Percentiles rank a stretch among this genome's conserved stretches.
Conservation (phyloP, 164 flowering plant genomes). For the Echeveria elegans region DNA sequence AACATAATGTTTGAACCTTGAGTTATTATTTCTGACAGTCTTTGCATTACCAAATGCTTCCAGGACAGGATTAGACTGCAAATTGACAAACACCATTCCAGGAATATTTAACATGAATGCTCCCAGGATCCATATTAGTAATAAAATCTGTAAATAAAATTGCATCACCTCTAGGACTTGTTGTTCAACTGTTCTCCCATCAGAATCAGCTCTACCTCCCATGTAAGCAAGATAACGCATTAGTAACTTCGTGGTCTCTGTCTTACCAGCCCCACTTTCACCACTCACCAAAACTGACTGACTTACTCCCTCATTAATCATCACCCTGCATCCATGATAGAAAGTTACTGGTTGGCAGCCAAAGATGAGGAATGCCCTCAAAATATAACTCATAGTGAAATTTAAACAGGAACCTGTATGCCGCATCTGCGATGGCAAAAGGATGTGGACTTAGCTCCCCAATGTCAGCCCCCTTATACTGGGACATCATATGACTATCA, state of each 20-base stretch:
- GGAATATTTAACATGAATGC: background rate
- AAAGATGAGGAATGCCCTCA: background rate
- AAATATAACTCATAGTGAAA: background rate
- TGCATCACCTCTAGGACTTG: conserved; percentile 68
- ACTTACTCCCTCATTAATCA: conserved; percentile 59
- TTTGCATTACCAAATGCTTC: conserved; percentile 92
- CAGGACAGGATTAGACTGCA: conserved; percentile 79
- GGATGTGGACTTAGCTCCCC: conserved; percentile 88
- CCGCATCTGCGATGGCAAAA: conserved; percentile 79
- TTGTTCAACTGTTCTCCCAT: conserved; percentile 85
- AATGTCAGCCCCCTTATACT: conserved; percentile 73
- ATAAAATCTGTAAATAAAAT: background rate
- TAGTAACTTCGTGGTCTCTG: conserved; percentile 85
- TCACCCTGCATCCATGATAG: conserved; percentile 30
- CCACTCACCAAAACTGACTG: conserved; percentile 84
- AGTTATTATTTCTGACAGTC: conserved; percentile 79
- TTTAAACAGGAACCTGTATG: conserved; percentile 43
- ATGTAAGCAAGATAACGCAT: conserved; percentile 91
- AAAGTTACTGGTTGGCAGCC: background rate
- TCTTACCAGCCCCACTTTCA: conserved; percentile 91
- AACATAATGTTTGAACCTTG: conserved; percentile 38
- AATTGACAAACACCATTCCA: background rate
- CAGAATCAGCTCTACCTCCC: conserved; percentile 76
- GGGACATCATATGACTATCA: conserved; percentile 80
- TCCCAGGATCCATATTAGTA: background rate